phyloP scores from a whole-genome alignment of 2,329 filamentous ascomycete species.

The Aspergillus versicolor region DNA sequence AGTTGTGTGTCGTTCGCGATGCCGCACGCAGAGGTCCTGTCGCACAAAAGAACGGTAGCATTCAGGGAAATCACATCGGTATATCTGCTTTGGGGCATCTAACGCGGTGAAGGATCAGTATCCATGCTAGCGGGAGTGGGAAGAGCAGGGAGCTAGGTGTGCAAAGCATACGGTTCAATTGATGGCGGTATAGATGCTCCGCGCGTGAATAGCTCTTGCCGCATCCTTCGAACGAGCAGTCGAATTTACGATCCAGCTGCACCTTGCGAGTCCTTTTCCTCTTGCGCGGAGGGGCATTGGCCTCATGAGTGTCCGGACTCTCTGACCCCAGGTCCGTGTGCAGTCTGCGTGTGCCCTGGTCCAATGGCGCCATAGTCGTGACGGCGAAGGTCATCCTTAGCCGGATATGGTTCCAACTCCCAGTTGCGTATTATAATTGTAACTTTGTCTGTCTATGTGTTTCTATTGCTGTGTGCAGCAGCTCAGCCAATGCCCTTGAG shows the following conservation, averaged over 20 bases:
- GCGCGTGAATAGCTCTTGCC: slow-evolving; percentile 96
- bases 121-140: slow-evolving; percentile 4
- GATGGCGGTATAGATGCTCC: slow-evolving; percentile 94
- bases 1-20: slow-evolving; percentile 76
- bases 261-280: slow-evolving; percentile 43
- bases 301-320: slow-evolving; percentile 14
- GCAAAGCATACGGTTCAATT: slow-evolving; percentile 74
- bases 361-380: slow-evolving; percentile 20
- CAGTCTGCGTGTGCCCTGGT: slow-evolving; percentile 10
- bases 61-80: slow-evolving; percentile 86
- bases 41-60: slow-evolving; percentile 90
- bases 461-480: slow-evolving; percentile 3
- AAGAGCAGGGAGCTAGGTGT: neutral
- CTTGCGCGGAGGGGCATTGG: slow-evolving; percentile 16
- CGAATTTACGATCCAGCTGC: slow-evolving; percentile 58
- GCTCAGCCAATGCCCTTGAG: slow-evolving; percentile 17
- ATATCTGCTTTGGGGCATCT: slow-evolving; percentile 94
- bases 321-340: slow-evolving; percentile 15
- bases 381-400: slow-evolving; percentile 23
- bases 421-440: neutral
- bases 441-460: neutral
- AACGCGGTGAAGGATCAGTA: slow-evolving; percentile 13
- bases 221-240: slow-evolving; percentile 81
- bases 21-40: slow-evolving; percentile 85
- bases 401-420: neutral